Evolutionary conservation across 192 early-diverging fungal genomes (phyloP), one percentile per base, ranked within the genome.

Genomic region (Backusella psychrophila): DNA sequence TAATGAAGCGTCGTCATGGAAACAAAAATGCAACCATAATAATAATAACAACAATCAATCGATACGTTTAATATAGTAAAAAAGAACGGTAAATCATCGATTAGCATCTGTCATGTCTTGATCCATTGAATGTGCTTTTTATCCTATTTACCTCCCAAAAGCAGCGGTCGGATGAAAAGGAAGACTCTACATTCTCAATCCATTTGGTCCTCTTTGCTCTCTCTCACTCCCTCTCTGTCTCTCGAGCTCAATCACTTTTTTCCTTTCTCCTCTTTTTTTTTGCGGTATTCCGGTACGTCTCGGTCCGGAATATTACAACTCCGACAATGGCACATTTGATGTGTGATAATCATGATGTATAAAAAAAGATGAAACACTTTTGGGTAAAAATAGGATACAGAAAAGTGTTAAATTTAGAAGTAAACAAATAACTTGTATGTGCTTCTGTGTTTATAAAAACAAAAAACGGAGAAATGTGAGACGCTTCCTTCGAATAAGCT

Each of bases 91-190:
- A 63, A 63, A 63, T 29, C 23, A 63, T 63, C 23, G 56, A 63
- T 63, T 63, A 26, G 26, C 56, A 29, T 29, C 23, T 63, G 21
- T 29, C 9, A 26, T 12, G 23, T 63, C 6, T 26, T 29, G 23
- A 63, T 53, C 52, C 52, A 21, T 53, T 53, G 15, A 33, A 33
- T 56, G 8, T 23, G 9, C 23, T 29, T 4, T 63, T 11, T 26
- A 63, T 26, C 21, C 21, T 56, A 56, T 56, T 56, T 69, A 69
- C 68, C 68, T 69, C 68, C 68, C 35, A 69, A 69, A 69, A 41
- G 35, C 35, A 69, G 68, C 68, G 34, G 34, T 69, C 34, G 35
- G 38, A 69, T 69, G 68, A 69, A 69, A 69, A 35, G 68, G 68
- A 69, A 69, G 35, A 63, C 56, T 63, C 56, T 26, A 26, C 56